These are phyloP conservation scores for Chalciporus pseudorubinellus DNA, from an alignment of 768 basidiomycete genomes.

Conservation along the genomic window DNA sequence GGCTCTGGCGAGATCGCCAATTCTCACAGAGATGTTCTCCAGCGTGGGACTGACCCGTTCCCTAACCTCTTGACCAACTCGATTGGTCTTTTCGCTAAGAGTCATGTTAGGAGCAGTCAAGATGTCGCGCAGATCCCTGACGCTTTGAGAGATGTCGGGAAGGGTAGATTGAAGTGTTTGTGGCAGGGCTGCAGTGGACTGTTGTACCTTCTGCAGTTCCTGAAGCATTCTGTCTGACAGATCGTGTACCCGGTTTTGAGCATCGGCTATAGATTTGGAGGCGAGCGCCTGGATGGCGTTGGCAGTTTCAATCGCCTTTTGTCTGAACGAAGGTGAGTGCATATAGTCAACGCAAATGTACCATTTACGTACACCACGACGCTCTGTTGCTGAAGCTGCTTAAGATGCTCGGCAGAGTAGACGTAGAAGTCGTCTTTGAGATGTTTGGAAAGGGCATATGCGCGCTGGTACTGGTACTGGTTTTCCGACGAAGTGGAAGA, in stretches of 20 bases:
- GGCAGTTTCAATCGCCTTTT: constrained; percentile 68
- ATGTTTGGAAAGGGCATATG: constrained; percentile 59
- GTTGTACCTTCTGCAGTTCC: constrained; percentile 66
- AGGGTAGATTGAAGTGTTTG: constrained; percentile 59
- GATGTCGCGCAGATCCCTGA: constrained; percentile 53
- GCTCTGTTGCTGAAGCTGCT: constrained; percentile 65
- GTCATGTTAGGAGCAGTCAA: constrained; percentile 53
- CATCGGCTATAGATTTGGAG: constrained; percentile 51
- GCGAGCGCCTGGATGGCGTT: constrained; percentile 59
- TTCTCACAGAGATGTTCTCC: constrained; percentile 44
- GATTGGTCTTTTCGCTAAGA: constrained; percentile 59
- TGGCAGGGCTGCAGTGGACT: constrained; percentile 57
- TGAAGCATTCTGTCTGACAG: constrained; percentile 65
- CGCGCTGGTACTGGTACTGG: constrained; percentile 79
- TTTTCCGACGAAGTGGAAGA: constrained; percentile 50
- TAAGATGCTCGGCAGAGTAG: constrained; percentile 70
- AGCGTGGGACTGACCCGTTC: constrained; percentile 61
- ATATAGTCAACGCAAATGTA: not conserved
- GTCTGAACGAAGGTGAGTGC: constrained; percentile 37
- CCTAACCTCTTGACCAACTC: constrained; percentile 56
- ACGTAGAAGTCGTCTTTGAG: constrained; percentile 60
- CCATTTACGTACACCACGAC: constrained; percentile 52
- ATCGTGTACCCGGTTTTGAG: constrained; percentile 54
- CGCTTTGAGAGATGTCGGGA: constrained; percentile 50
- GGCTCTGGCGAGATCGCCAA: constrained; percentile 28